Conservation (phyloP, 2,329 filamentous ascomycete genomes). For the Hypoxylon sp. region DNA sequence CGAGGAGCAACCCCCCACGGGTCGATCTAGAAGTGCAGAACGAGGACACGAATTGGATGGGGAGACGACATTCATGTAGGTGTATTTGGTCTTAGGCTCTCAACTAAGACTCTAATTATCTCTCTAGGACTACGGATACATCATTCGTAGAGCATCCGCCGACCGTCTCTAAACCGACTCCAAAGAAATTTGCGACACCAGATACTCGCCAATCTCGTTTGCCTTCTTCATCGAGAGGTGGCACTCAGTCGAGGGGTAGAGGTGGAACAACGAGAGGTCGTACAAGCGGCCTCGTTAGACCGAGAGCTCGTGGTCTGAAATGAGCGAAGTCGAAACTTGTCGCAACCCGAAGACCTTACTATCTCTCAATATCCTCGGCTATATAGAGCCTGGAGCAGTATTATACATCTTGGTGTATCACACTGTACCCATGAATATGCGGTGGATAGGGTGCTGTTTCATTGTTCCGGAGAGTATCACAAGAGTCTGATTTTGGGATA, state of each 20-base stretch:
- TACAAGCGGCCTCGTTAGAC: constrained; percentile 63
- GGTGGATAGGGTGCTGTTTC: neutral
- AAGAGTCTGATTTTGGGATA: constrained; percentile 4
- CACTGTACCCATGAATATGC: constrained; percentile 2
- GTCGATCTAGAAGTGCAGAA: constrained; percentile 52
- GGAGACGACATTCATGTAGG: constrained; percentile 89
- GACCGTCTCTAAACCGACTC: constrained; percentile 65
- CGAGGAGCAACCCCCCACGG: constrained; percentile 59
- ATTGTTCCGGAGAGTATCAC: neutral
- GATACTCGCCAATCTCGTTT: constrained; percentile 64
- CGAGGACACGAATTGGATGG: constrained; percentile 60
- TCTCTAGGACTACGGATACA: constrained; percentile 84
- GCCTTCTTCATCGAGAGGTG: constrained; percentile 61
- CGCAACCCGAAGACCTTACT: neutral
- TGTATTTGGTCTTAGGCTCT: constrained; percentile 44
- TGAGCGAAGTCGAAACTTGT: constrained; percentile 52
- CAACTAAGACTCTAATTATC: constrained; percentile 44
- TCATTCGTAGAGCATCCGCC: constrained; percentile 90
- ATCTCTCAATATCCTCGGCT: constrained; percentile 1
- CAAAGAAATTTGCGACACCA: constrained; percentile 62
- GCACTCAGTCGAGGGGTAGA: constrained; percentile 56
- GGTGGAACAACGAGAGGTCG: constrained; percentile 58
- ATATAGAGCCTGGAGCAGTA: constrained; percentile 3
- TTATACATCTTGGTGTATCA: constrained; percentile 1
- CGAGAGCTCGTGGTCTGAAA: constrained; percentile 63